Conservation (phyloP, 1,284 basidiomycete species). For the Moesziomyces sp. region DNA sequence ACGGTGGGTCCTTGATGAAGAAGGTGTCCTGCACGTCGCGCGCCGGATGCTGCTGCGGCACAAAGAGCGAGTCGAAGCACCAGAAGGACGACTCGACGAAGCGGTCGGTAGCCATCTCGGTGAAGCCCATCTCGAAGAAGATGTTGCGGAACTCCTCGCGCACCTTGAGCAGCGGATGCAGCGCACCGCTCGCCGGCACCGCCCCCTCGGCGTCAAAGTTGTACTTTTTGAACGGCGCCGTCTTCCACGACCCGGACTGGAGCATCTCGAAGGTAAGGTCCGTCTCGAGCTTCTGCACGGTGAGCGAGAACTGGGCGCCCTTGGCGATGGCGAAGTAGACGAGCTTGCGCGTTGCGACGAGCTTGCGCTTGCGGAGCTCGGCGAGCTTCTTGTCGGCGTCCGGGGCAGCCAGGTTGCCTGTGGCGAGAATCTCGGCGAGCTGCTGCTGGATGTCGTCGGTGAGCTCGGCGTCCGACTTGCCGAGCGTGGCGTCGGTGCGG, state of each 20-base stretch:
- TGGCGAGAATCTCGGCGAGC: slow-evolving; percentile 79
- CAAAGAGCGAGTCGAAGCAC: slow-evolving; percentile 99
- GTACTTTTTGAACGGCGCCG: slow-evolving; percentile 87
- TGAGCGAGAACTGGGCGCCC: slow-evolving; percentile 88
- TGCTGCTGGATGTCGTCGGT: slow-evolving; percentile 73
- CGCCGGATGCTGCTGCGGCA: slow-evolving; percentile 98
- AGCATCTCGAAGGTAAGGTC: slow-evolving; percentile 97
- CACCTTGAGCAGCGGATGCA: slow-evolving; percentile 97
- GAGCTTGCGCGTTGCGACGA: slow-evolving; percentile 77
- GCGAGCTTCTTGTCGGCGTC: slow-evolving; percentile 68
- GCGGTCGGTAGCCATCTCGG: slow-evolving; percentile 98
- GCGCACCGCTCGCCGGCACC: slow-evolving; percentile 85
- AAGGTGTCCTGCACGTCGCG: slow-evolving; percentile 99
- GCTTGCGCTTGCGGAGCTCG: slow-evolving; percentile 86
- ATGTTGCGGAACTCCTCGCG: slow-evolving; percentile 97
- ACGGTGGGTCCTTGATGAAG: slow-evolving; percentile 92
- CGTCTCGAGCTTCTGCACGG: slow-evolving; percentile 95
- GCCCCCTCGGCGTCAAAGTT: slow-evolving; percentile 98
- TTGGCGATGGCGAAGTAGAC: slow-evolving; percentile 93
- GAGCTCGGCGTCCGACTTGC: slow-evolving; percentile 42
- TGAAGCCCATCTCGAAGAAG: slow-evolving; percentile 99
- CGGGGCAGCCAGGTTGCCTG: slow-evolving; percentile 73
- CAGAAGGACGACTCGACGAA: slow-evolving; percentile 99
- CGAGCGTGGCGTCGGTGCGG: slow-evolving; percentile 72
- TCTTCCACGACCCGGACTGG: slow-evolving; percentile 71